A percentile compares a stretch with the other conserved stretches of the same genome.
phyloP scores from a whole-genome alignment of 2,329 filamentous ascomycete genomes.

The Epichloe uncinata region DNA sequence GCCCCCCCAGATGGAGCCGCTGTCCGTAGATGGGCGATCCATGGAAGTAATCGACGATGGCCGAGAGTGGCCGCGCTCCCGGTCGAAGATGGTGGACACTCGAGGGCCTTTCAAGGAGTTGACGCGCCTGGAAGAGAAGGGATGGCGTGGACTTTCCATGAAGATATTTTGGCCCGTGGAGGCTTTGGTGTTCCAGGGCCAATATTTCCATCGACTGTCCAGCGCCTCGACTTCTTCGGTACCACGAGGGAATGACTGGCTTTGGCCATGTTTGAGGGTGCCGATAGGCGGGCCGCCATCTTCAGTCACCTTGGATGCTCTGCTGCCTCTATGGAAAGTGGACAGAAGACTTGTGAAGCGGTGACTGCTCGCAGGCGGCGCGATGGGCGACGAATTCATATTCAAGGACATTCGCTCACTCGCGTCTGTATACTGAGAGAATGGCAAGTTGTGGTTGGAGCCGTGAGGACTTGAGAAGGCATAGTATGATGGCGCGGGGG shows the following conservation, averaged over 20 bases:
- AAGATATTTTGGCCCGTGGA: constrained; percentile 31
- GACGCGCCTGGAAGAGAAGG: constrained; percentile 29
- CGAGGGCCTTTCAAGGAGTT: constrained; percentile 38
- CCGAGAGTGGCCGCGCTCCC: constrained; percentile 46
- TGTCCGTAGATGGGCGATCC: constrained; percentile 67
- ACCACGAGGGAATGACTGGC: constrained; percentile 60
- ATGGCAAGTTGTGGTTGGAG: constrained; percentile 45
- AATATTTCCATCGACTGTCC: constrained; percentile 41
- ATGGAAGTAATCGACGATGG: constrained; percentile 56
- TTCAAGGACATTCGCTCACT: constrained; percentile 31
- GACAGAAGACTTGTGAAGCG: constrained; percentile 42
- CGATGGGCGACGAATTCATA: constrained; percentile 26
- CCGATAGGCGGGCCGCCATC: constrained; percentile 48
- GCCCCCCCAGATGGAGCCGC: constrained; percentile 60
- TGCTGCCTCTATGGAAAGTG: constrained; percentile 45
- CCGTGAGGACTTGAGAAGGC: constrained; percentile 48
- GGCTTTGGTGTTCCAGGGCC: constrained; percentile 45
- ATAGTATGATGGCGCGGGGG: constrained; percentile 43
- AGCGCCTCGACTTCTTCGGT: constrained; percentile 41
- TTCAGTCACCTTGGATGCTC: constrained; percentile 39
- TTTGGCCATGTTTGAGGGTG: constrained; percentile 56
- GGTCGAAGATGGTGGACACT: constrained; percentile 35
- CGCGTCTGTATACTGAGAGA: constrained; percentile 34
- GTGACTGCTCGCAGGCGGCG: constrained; percentile 17
- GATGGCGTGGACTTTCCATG: constrained; percentile 17